Evolutionary conservation across 768 basidiomycete genomes (phyloP).

Genomic region (Suillus americanus): DNA sequence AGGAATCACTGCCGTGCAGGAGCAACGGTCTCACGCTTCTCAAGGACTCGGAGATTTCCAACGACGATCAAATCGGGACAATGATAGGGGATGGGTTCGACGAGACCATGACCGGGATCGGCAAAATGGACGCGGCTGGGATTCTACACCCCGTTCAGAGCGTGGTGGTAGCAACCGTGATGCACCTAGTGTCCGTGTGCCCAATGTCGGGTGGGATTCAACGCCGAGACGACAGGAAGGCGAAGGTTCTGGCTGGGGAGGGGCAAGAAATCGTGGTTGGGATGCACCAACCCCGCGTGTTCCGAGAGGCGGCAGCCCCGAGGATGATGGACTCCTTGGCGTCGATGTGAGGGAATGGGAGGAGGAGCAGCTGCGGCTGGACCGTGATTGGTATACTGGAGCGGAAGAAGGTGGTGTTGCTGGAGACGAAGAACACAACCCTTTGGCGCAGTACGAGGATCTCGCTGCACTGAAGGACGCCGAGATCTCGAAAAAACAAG

Average conservation of each 20-base stretch:
- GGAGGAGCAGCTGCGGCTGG: constrained; percentile 89
- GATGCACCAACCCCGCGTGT: constrained; percentile 82
- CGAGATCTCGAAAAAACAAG: constrained; percentile 75
- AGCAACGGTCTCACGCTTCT: constrained; percentile 54
- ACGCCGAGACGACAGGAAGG: constrained; percentile 69
- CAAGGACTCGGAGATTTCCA: constrained; percentile 92
- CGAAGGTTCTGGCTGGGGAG: constrained; percentile 66
- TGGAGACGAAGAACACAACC: constrained; percentile 91
- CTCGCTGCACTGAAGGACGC: constrained; percentile 64
- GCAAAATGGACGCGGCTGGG: constrained; percentile 44
- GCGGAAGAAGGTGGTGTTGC: constrained; percentile 86
- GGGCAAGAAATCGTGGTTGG: constrained; percentile 58
- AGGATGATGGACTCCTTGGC: constrained; percentile 61
- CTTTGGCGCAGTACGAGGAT: constrained; percentile 91
- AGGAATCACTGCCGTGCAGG: constrained; percentile 65
- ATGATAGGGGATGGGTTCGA: constrained; percentile 50
- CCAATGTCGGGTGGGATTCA: constrained; percentile 93
- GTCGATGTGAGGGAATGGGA: constrained; percentile 92
- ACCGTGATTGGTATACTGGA: constrained; percentile 95
- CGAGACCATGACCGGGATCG: constrained; percentile 35
- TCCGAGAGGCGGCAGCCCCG: constrained; percentile 65
- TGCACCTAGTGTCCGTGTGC: constrained; percentile 83
- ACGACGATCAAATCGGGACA: constrained; percentile 81
- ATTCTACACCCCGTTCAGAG: constrained; percentile 62
- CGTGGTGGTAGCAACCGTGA: constrained; percentile 45